Evolutionary conservation across 345 rosid species (phyloP).

Genomic region (Rhodamnia argentea): DNA sequence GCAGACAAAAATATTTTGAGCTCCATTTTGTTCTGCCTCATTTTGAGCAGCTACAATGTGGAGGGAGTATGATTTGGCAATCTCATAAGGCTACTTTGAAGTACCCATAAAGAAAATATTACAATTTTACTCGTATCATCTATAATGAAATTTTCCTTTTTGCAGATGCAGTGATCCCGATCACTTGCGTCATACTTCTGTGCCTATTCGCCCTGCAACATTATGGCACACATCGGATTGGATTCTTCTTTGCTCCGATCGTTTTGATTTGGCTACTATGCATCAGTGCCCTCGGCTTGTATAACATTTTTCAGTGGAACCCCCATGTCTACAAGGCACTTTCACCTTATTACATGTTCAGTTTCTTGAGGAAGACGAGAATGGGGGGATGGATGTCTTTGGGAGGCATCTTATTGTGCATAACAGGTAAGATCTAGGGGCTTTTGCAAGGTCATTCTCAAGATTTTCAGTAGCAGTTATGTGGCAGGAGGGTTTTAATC

Average conservation of each 20-base stretch:
- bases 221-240: slow-evolving; percentile 10
- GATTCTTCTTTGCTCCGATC: slow-evolving; percentile 13
- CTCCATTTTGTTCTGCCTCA: neutral
- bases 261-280: slow-evolving; percentile 9
- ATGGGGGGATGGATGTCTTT: slow-evolving; percentile 14
- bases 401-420: slow-evolving; percentile 13
- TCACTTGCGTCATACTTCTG: slow-evolving; percentile 8
- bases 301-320: slow-evolving; percentile 13
- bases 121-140: neutral
- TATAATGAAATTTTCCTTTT: neutral
- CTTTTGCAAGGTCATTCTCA: neutral
- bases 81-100: neutral
- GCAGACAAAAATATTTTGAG: neutral
- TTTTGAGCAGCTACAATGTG: neutral
- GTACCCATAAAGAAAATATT: neutral
- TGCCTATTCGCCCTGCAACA: slow-evolving; percentile 13
- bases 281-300: slow-evolving; percentile 8
- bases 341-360: slow-evolving; percentile 11
- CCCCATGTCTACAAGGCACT: slow-evolving; percentile 5
- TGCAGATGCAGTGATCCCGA: slow-evolving; percentile 10
- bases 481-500: neutral
- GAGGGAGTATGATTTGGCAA: neutral
- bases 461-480: neutral
- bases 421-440: slow-evolving; percentile 3
- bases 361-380: slow-evolving; percentile 9